phyloP scores from a whole-genome alignment of 2,329 filamentous ascomycete genomes.

The Scedosporium apiospermum region DNA sequence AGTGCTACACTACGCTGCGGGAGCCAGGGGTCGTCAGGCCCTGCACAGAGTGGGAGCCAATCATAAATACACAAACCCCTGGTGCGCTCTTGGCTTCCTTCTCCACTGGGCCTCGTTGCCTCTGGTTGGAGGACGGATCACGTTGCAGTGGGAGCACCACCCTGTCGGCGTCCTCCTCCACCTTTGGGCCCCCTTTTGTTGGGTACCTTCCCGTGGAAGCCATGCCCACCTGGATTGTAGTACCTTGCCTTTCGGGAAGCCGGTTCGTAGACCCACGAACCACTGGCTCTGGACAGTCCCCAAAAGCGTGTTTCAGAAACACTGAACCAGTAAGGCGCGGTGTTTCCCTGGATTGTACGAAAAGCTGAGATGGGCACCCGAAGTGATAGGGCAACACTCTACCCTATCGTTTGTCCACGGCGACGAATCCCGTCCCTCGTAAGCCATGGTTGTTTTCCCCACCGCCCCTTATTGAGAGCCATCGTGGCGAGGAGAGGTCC shows the following conservation, averaged over 20 bases:
- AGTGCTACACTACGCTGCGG: not conserved
- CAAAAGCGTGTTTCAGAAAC: constrained; percentile 12
- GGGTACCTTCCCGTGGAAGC: not conserved
- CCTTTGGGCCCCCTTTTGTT: not conserved
- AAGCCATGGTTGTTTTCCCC: not conserved
- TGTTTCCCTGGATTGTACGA: not conserved
- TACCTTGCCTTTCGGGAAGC: not conserved
- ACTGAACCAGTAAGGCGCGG: constrained; percentile 9
- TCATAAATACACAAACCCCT: not conserved
- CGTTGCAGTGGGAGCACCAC: not conserved
- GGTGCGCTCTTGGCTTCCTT: not conserved
- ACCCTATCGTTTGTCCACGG: not conserved
- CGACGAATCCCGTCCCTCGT: not conserved
- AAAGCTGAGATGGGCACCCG: not conserved
- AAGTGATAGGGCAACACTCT: not conserved
- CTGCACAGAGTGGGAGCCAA: not conserved
- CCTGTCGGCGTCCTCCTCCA: not conserved
- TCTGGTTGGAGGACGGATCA: not conserved
- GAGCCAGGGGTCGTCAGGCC: not conserved
- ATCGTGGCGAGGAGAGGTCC: not conserved
- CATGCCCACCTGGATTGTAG: not conserved
- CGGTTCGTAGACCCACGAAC: not conserved
- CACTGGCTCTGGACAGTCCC: not conserved
- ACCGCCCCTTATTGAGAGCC: not conserved
- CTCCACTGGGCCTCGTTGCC: not conserved